Base-by-base conservation (phyloP, 2,329 filamentous ascomycete genomes). In the Ophiognomonia clavigignenti-juglandacearum region DNA sequence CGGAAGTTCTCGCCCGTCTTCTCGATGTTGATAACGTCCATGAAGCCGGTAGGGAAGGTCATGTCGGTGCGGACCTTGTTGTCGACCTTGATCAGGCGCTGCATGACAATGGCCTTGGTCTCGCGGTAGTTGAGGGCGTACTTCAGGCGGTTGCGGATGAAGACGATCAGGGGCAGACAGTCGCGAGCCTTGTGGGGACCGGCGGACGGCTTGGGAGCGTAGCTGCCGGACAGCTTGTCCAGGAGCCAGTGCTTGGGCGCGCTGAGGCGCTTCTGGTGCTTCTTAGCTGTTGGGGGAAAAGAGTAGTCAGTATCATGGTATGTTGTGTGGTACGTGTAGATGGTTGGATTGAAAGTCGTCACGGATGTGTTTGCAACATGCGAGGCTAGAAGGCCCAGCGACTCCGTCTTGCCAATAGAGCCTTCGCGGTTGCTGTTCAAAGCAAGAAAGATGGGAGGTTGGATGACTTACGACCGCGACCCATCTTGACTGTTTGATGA, bases 1-100 rank as follows among this genome's bases (percentile, higher is more conserved):
- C 93, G 92, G 89, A 98, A 98, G 87, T 96, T 88, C 86, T 98
- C 93, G 85, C 91, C 91, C 53, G 93, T 98, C 89, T 98, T 98
- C 77, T 98, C 93, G 71, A 98, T 95, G 67, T 81, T 80, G 80
- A 98, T 96, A 70, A 98, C 93, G 72, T 98, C 93, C 93, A 97
- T 97, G 85, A 95, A 96, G 66, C 93, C 93, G 61, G 93, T 80
- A 64, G 93, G 93, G 86, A 88, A 98, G 77, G 91, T 98, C 66
- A 82, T 78, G 77, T 98, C 93, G 74, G 93, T 98, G 79, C 93
- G 92, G 77, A 98, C 90, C 83, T 98, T 98, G 82, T 85, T 86
- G 72, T 98, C 93, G 69, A 98, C 93, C 86, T 97, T 96, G 87
- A 98, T 83, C 64, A 97, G 86, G 72, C 93, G 92, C 85, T 98